Evolutionary conservation across 2,329 filamentous ascomycete species (phyloP), one percentile per base, ranked within the genome.

Genomic region (Sporothrix phasma): DNA sequence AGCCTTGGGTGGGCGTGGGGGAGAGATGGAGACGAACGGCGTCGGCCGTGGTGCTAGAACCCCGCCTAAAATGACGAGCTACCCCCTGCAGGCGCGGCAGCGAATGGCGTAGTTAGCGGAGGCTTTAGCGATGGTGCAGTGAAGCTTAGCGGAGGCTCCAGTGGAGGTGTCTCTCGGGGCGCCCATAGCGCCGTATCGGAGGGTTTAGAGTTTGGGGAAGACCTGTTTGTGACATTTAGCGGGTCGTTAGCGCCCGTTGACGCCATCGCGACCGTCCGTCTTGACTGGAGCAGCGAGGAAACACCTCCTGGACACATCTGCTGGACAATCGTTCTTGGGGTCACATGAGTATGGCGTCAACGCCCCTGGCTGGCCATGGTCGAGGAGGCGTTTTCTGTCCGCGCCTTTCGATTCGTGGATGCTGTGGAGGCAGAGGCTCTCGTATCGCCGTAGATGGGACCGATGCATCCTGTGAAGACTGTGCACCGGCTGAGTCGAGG

Each of bases 81-180:
- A 43, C 41, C 0, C 41, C 17, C 17, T 43, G 41, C 41, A 7
- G 41, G 5, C 6, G 17, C 15, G 41, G 17, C 7, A 43, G 41
- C 41, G 37, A 59, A 59, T 59, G 45, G 56, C 56, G 56, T 59
- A n/a, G 56, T 59, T 46, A 59, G 56, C 54, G 31, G 51, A 56
- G 51, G 26, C 34, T 22, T 37, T 51, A 13, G 4, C 22, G 43
- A n/a, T n/a, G n/a, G n/a, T n/a, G n/a, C n/a, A n/a, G n/a, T n/a
- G 43, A 46, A n/a, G 13, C 13, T 43, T 43, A n/a, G 41, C 22
- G 22, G 45, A 34, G 4, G 34, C 15, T 37, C 15, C 15, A 4
- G 34, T 3, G 34, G 8, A 15, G 3, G 34, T 10, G 34, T n/a
- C n/a, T n/a, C n/a, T n/a, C n/a, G 34, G 11, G 34, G 34, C 15